phyloP scores from a whole-genome alignment of 2,329 filamentous ascomycete species.

The Amauroascus verrucosus region DNA sequence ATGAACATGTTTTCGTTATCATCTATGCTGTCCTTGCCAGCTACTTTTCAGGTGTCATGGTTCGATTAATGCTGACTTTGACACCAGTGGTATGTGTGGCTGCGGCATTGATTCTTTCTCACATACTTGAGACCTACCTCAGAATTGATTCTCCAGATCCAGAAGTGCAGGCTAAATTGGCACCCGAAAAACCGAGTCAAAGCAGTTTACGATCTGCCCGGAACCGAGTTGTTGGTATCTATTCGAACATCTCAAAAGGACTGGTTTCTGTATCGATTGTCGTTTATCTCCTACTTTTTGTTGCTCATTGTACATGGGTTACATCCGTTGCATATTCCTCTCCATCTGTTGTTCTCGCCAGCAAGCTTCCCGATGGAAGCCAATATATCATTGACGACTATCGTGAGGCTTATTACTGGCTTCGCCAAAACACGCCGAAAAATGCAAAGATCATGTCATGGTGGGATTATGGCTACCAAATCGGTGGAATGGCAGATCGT shows the following conservation, averaged over 20 bases:
- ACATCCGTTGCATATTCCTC: conserved; percentile 98
- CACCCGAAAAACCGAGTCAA: conserved; percentile 27
- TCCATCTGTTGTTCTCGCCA: conserved; percentile 90
- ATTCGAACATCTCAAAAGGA: conserved; percentile 66
- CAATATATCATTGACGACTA: conserved; percentile 99
- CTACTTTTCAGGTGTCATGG: conserved; percentile 99
- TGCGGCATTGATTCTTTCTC: conserved; percentile 76
- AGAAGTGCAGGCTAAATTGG: conserved; percentile 37
- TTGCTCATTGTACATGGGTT: conserved; percentile 97
- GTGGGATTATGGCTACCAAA: conserved; percentile 99
- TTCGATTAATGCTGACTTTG: conserved; percentile 93
- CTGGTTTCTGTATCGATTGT: conserved; percentile 63
- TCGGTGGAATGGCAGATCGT: conserved; percentile 96
- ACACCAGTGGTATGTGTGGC: conserved; percentile 94
- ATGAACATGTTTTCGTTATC: conserved; percentile 96
- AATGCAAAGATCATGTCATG: conserved; percentile 99
- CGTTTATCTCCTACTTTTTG: conserved; percentile 81
- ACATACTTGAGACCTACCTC: conserved; percentile 80
- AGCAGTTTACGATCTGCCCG: conserved; percentile 56
- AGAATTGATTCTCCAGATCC: conserved; percentile 52
- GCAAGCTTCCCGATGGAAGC: conserved; percentile 80
- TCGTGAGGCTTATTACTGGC: conserved; percentile 98
- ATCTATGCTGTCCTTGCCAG: conserved; percentile 94
- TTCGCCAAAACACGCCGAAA: conserved; percentile 88
- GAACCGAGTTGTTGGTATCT: conserved; percentile 71